Evolutionary conservation across 2,329 filamentous ascomycete genomes (phyloP).

Genomic region (Xylaria multiplex): DNA sequence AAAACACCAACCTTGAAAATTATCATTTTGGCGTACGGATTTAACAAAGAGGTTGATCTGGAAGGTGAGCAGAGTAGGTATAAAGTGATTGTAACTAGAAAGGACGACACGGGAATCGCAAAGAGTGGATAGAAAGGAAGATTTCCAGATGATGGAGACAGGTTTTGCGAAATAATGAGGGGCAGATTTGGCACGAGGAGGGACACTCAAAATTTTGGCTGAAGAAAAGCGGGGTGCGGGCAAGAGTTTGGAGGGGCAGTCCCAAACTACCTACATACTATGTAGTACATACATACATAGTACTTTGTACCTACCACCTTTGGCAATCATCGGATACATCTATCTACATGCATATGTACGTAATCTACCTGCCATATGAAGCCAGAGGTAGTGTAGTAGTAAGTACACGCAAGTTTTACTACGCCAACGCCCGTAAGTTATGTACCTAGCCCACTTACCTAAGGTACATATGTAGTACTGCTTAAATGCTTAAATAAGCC

Average conservation of each 20-base stretch:
- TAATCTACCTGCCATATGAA: neutral
- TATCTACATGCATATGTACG: no score
- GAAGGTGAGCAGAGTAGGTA: slow-evolving; percentile 31
- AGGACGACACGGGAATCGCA: slow-evolving; percentile 35
- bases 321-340: no score
- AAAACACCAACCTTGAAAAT: slow-evolving; percentile 71
- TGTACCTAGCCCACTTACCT: no score
- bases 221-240: slow-evolving; percentile 40
- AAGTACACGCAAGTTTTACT: no score
- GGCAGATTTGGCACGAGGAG: slow-evolving; percentile 43
- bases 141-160: slow-evolving; percentile 46
- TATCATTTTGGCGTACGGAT: slow-evolving; percentile 69
- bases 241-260: slow-evolving; percentile 35
- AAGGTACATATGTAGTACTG: no score
- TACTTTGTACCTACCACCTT: no score
- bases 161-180: slow-evolving; percentile 45
- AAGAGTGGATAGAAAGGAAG: slow-evolving; percentile 44
- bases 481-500: no score
- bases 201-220: slow-evolving; percentile 47
- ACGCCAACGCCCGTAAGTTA: no score
- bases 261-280: slow-evolving; percentile 14
- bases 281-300: neutral
- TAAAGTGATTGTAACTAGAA: slow-evolving; percentile 32
- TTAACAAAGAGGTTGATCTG: slow-evolving; percentile 36
- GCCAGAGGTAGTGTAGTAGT: no score